These are phyloP conservation scores for Echria macrotheca DNA, from an alignment of 495 filamentous ascomycete genomes.

Conservation along the genomic window DNA sequence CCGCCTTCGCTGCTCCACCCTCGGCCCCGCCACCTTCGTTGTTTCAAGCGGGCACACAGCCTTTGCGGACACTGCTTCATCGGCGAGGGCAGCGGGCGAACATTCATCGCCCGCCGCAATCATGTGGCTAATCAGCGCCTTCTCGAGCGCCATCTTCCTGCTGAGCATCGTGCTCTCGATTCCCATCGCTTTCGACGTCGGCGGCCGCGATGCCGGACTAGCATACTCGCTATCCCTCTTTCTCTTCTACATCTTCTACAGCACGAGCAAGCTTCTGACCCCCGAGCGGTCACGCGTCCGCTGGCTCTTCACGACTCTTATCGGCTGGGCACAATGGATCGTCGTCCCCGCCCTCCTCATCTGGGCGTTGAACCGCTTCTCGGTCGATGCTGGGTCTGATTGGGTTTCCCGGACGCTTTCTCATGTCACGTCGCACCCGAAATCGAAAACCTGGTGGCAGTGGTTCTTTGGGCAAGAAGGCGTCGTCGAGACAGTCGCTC, in stretches of 20 bases:
- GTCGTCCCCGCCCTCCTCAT: conserved; percentile 78
- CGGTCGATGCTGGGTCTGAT: conserved; percentile 70
- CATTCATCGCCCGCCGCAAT: conserved; percentile 28
- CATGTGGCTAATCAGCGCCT: conserved; percentile 64
- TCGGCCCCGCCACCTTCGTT: no score
- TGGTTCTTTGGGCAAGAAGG: conserved; percentile 83
- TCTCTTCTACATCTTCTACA: conserved; percentile 84
- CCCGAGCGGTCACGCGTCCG: conserved; percentile 74
- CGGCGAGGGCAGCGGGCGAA: conserved; percentile 18
- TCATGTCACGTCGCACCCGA: conserved; percentile 48
- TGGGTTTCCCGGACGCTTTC: conserved; percentile 81
- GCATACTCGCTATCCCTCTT: conserved; percentile 85
- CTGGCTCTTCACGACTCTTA: conserved; percentile 56
- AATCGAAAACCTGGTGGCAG: conserved; percentile 54
- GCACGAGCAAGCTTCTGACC: conserved; percentile 69
- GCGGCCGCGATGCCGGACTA: conserved; percentile 86
- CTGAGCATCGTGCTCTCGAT: conserved; percentile 85
- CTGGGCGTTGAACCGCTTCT: conserved; percentile 91
- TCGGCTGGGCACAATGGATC: conserved; percentile 76
- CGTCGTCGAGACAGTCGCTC: conserved; percentile 65
- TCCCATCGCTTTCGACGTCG: conserved; percentile 94
- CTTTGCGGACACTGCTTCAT: conserved; percentile 1
- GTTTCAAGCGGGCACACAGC: background rate
- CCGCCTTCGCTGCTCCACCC: no score
- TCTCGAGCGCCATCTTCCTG: conserved; percentile 75